phyloP scores from a whole-genome alignment of 2,329 filamentous ascomycete species.

The Epichloe uncinata region DNA sequence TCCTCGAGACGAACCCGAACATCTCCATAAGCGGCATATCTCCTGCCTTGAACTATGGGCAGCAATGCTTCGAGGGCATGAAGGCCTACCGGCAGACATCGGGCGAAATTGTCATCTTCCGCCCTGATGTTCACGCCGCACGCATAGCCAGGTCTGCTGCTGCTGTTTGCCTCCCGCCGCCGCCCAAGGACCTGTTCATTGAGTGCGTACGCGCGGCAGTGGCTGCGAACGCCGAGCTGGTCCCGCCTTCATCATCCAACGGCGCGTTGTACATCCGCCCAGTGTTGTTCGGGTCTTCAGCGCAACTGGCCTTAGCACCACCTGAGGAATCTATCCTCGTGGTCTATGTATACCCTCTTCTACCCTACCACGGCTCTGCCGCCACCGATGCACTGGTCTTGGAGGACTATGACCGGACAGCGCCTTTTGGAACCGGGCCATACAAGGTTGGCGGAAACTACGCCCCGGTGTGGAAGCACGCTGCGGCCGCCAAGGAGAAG shows the following conservation, averaged over 20 bases:
- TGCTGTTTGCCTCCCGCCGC: neutral
- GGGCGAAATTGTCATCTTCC: neutral
- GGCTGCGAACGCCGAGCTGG: constrained; percentile 46
- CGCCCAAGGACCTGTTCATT: neutral
- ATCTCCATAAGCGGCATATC: neutral
- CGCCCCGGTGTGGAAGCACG: constrained; percentile 51
- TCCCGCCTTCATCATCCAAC: constrained; percentile 48
- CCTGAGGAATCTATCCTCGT: constrained; percentile 49
- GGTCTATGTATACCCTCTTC: constrained; percentile 51
- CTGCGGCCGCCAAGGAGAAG: constrained; percentile 44
- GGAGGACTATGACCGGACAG: constrained; percentile 56
- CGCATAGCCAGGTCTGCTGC: neutral
- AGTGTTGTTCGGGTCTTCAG: constrained; percentile 40
- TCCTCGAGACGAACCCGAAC: neutral
- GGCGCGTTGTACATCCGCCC: constrained; percentile 57
- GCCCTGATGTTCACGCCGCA: neutral
- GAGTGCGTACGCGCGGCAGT: neutral
- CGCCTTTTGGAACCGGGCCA: constrained; percentile 50
- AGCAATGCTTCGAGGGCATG: neutral
- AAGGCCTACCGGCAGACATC: neutral
- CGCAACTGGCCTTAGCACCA: neutral
- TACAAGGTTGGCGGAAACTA: constrained; percentile 61
- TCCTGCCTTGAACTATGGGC: neutral
- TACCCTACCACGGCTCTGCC: constrained; percentile 51
- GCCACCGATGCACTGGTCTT: constrained; percentile 52